Evolutionary conservation across 306 rosid species (phyloP).

Genomic region (Abrus pulchellus): DNA sequence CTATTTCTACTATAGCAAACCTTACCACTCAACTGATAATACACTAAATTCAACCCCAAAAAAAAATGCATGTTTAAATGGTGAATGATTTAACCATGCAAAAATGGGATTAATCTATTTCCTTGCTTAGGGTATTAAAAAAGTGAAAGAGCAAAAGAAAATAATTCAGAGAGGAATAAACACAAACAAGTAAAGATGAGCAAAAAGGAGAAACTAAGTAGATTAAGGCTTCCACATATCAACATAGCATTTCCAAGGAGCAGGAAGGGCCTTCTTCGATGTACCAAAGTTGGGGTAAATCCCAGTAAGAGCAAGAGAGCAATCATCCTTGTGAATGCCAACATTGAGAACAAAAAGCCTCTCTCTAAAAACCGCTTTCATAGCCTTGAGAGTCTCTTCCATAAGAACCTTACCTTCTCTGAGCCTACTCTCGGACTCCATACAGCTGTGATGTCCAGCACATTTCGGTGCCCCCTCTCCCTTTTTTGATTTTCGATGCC

Average conservation of each 20-base stretch:
- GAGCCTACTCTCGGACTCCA: slow-evolving; percentile 75
- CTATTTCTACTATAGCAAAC: neutral
- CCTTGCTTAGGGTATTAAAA: neutral
- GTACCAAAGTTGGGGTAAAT: slow-evolving; percentile 56
- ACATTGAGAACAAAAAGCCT: slow-evolving; percentile 69
- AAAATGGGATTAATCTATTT: neutral
- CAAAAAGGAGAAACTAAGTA: slow-evolving; percentile 5
- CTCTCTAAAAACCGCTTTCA: slow-evolving; percentile 62
- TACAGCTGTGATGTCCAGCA: too few relatives aligned
- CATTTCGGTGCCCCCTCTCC: too few relatives aligned
- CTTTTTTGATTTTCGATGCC: too few relatives aligned
- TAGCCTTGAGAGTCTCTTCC: slow-evolving; percentile 79
- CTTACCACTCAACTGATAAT: neutral
- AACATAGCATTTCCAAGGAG: slow-evolving; percentile 55
- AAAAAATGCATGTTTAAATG: neutral
- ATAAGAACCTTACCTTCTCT: slow-evolving; percentile 72
- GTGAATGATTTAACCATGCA: neutral
- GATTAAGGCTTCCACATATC: slow-evolving; percentile 64
- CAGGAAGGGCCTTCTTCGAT: slow-evolving; percentile 70
- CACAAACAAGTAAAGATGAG: slow-evolving; percentile 45
- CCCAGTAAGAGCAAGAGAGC: slow-evolving; percentile 89
- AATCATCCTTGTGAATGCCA: slow-evolving; percentile 76
- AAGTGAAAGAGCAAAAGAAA: too few relatives aligned
- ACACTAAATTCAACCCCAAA: too few relatives aligned
- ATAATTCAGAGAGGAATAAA: slow-evolving; percentile 32